Evolutionary conservation across 257 asterid species (phyloP).

Genomic region (Paulownia fortunei): DNA sequence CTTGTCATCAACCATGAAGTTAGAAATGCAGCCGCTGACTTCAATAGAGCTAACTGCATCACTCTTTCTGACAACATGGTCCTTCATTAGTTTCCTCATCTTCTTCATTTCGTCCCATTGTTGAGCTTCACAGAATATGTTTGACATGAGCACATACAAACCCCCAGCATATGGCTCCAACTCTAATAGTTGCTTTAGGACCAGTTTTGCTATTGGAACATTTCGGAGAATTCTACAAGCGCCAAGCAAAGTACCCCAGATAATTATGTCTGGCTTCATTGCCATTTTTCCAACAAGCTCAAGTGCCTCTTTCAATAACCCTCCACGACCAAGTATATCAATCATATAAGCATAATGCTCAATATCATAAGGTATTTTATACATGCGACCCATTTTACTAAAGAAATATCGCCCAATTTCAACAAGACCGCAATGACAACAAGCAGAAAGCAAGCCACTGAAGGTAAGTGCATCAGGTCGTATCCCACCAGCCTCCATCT

Average conservation of each 20-base stretch:
- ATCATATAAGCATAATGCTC: slow-evolving; percentile 70
- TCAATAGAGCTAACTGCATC: slow-evolving; percentile 59
- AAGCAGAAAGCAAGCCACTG: slow-evolving; percentile 65
- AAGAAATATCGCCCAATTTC: slow-evolving; percentile 54
- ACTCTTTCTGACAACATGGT: slow-evolving; percentile 41
- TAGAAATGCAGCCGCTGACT: slow-evolving; percentile 41
- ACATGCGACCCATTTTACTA: slow-evolving; percentile 43
- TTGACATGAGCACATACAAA: slow-evolving; percentile 58
- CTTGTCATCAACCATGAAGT: slow-evolving; percentile 61
- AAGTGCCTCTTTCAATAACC: slow-evolving; percentile 56
- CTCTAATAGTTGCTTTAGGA: slow-evolving; percentile 60
- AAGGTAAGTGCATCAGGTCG: slow-evolving; percentile 67
- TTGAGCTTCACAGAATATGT: slow-evolving; percentile 60
- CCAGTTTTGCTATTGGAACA: slow-evolving; percentile 46
- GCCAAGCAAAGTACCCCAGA: slow-evolving; percentile 67
- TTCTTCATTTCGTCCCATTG: slow-evolving; percentile 61
- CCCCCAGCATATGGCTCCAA: slow-evolving; percentile 49
- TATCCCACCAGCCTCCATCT: slow-evolving; percentile 56
- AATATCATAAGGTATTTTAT: slow-evolving; percentile 43
- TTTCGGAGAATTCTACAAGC: slow-evolving; percentile 57
- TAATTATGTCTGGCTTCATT: slow-evolving; percentile 58
- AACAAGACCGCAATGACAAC: slow-evolving; percentile 67
- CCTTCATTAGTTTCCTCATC: slow-evolving; percentile 60
- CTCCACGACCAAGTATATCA: slow-evolving; percentile 67
- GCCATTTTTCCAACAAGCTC: slow-evolving; percentile 54